phyloP scores from a whole-genome alignment of 2,329 filamentous ascomycete species.

The Aspergillus luchuensis region DNA sequence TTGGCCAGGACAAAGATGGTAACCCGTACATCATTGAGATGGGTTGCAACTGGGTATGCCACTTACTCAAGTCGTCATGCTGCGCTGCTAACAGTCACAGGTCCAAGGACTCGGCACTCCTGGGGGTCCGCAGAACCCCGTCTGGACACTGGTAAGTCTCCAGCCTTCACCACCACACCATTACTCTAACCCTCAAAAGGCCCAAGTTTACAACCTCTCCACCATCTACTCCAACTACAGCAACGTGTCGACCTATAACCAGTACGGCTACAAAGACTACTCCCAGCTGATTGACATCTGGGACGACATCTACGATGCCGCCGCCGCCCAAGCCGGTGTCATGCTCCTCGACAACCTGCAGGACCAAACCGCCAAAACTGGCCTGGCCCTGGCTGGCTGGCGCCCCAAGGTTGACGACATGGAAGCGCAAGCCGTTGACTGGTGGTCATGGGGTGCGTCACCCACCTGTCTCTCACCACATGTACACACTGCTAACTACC shows the following conservation, averaged over 20 bases:
- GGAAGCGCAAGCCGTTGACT: slow-evolving; percentile 63
- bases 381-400: slow-evolving; percentile 62
- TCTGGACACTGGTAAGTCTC: slow-evolving; percentile 52
- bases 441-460: slow-evolving; percentile 41
- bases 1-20: slow-evolving; percentile 56
- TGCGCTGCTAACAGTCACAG: slow-evolving; percentile 22
- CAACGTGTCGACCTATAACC: slow-evolving; percentile 61
- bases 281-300: slow-evolving; percentile 53
- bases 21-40: slow-evolving; percentile 62
- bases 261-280: slow-evolving; percentile 57
- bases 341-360: slow-evolving; percentile 62
- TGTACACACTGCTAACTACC: not conserved
- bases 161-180: not conserved
- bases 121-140: slow-evolving; percentile 52
- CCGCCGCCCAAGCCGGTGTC: slow-evolving; percentile 57
- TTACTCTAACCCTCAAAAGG: slow-evolving; percentile 30
- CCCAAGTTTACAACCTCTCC: slow-evolving; percentile 59
- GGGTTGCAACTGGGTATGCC: slow-evolving; percentile 65
- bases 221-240: slow-evolving; percentile 62
- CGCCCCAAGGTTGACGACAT: slow-evolving; percentile 57
- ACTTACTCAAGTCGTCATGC: not conserved
- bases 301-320: slow-evolving; percentile 49
- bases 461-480: not conserved
- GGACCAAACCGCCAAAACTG: slow-evolving; percentile 61
- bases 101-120: slow-evolving; percentile 46